Evolutionary conservation across 1,284 basidiomycete genomes (phyloP).

Genomic region (Waitea zeae): DNA sequence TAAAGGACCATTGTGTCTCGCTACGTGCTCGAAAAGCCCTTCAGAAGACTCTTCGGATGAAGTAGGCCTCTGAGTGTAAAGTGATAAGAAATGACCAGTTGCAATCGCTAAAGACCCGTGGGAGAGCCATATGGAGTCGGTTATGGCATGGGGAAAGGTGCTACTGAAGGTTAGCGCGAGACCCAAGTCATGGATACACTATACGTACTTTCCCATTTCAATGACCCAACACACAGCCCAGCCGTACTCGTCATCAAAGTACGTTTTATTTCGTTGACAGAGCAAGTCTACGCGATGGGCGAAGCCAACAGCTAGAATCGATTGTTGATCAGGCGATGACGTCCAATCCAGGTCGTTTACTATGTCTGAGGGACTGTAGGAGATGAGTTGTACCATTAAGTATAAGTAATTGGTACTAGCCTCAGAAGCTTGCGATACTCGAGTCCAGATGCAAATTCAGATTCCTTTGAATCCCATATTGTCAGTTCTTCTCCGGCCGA

Average conservation of each 20-base stretch:
- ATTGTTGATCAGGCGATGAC: constrained; percentile 77
- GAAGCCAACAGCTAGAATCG: constrained; percentile 80
- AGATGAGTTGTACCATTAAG: too few species aligned
- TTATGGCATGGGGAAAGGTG: constrained; percentile 61
- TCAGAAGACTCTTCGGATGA: constrained; percentile 10
- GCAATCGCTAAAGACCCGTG: constrained; percentile 63
- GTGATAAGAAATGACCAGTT: constrained; percentile 61
- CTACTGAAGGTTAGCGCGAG: constrained; percentile 17
- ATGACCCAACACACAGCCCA: constrained; percentile 67
- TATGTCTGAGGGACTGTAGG: constrained; percentile 26
- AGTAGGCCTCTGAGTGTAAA: constrained; percentile 31
- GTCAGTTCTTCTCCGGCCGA: constrained; percentile 59
- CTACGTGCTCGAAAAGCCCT: constrained; percentile 66
- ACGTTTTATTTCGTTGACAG: constrained; percentile 79
- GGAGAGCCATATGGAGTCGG: constrained; percentile 77
- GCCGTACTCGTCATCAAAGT: constrained; percentile 66
- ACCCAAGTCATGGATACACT: neutral
- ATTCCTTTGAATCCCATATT: constrained; percentile 88
- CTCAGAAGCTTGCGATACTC: constrained; percentile 50
- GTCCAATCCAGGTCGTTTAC: constrained; percentile 83
- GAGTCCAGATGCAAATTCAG: constrained; percentile 83
- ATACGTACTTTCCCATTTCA: constrained; percentile 44
- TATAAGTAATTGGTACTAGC: constrained; percentile 18
- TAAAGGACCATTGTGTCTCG: constrained; percentile 67
- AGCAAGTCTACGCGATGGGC: constrained; percentile 61